These are phyloP conservation scores for Haplographium delicatum DNA, from an alignment of 495 filamentous ascomycete genomes.

Conservation along the genomic window DNA sequence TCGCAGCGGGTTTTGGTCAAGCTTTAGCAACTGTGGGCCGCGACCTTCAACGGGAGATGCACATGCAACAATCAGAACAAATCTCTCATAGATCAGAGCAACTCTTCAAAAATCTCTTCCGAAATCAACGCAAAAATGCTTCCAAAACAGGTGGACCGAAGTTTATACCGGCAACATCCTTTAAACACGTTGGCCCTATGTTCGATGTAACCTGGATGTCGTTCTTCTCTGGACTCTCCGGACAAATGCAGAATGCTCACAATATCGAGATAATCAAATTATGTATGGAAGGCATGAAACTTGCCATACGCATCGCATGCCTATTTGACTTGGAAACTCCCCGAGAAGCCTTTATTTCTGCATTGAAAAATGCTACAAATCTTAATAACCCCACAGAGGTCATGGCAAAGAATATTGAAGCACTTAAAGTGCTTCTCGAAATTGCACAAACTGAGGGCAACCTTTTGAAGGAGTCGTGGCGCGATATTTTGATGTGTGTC, in stretches of 20 bases:
- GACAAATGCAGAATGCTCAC: slow-evolving; percentile 83
- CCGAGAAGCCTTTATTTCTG: slow-evolving; percentile 88
- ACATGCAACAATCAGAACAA: slow-evolving; percentile 89
- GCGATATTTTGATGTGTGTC: slow-evolving; percentile 91
- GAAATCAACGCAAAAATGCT: slow-evolving; percentile 73
- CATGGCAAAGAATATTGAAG: slow-evolving; percentile 93
- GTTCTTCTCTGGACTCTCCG: slow-evolving; percentile 88
- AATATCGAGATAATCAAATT: slow-evolving; percentile 85
- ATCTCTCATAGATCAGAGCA: slow-evolving; percentile 65
- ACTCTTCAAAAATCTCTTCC: slow-evolving; percentile 83
- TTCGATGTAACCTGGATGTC: slow-evolving; percentile 99
- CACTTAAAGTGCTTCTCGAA: slow-evolving; percentile 82
- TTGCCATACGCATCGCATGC: slow-evolving; percentile 88
- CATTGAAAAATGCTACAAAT: slow-evolving; percentile 88
- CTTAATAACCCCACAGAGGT: slow-evolving; percentile 94
- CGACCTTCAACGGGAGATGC: slow-evolving; percentile 88
- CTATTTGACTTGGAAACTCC: slow-evolving; percentile 88
- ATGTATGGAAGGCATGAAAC: slow-evolving; percentile 91
- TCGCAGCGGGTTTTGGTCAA: slow-evolving; percentile 83
- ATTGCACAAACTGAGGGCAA: slow-evolving; percentile 91
- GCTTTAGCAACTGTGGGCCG: slow-evolving; percentile 85
- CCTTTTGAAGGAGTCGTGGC: slow-evolving; percentile 81
- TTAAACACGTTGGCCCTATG: slow-evolving; percentile 95
- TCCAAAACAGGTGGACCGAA: slow-evolving; percentile 61
- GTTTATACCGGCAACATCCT: slow-evolving; percentile 88